phyloP scores from a whole-genome alignment of 2,329 filamentous ascomycete species.

The Fusarium equiseti region DNA sequence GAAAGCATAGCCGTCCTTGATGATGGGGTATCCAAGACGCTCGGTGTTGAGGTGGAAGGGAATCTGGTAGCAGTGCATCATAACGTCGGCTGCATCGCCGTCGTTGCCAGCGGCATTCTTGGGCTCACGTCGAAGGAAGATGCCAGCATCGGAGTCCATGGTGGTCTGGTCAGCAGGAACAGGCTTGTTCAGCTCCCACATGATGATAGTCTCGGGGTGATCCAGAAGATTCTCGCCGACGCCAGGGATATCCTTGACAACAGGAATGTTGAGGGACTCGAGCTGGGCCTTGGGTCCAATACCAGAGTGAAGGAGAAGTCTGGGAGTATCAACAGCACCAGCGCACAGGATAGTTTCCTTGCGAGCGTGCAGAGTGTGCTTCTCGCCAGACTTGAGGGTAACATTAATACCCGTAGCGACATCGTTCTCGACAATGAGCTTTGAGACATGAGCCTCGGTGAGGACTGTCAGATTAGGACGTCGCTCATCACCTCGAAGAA shows the following conservation, averaged over 20 bases:
- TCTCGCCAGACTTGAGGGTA: constrained; percentile 66
- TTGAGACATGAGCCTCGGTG: constrained; percentile 89
- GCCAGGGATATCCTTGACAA: constrained; percentile 69
- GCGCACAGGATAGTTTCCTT: constrained; percentile 84
- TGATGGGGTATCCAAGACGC: constrained; percentile 76
- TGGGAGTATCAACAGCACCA: constrained; percentile 84
- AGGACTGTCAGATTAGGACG: constrained; percentile 86
- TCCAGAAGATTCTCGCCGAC: constrained; percentile 73
- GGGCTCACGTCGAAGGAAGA: constrained; percentile 84
- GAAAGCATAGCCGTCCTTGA: constrained; percentile 81
- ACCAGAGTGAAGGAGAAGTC: constrained; percentile 70
- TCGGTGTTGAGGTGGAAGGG: constrained; percentile 89
- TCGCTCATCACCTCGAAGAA: constrained; percentile 84
- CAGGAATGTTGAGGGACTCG: constrained; percentile 63
- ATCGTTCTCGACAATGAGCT: constrained; percentile 77
- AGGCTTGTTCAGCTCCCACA: constrained; percentile 83
- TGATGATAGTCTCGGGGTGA: constrained; percentile 71
- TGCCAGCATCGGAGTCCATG: constrained; percentile 90
- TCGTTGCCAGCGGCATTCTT: constrained; percentile 76
- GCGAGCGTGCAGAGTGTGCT: constrained; percentile 71
- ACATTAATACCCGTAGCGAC: constrained; percentile 80
- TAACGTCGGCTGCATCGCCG: constrained; percentile 83
- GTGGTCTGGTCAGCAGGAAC: constrained; percentile 84
- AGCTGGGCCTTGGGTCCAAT: constrained; percentile 68
- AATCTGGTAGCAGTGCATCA: constrained; percentile 98